A percentile compares a stretch with the other conserved stretches of the same genome.
phyloP scores from a whole-genome alignment of 306 rosid genomes.

The Trichosanthes cucumerina region DNA sequence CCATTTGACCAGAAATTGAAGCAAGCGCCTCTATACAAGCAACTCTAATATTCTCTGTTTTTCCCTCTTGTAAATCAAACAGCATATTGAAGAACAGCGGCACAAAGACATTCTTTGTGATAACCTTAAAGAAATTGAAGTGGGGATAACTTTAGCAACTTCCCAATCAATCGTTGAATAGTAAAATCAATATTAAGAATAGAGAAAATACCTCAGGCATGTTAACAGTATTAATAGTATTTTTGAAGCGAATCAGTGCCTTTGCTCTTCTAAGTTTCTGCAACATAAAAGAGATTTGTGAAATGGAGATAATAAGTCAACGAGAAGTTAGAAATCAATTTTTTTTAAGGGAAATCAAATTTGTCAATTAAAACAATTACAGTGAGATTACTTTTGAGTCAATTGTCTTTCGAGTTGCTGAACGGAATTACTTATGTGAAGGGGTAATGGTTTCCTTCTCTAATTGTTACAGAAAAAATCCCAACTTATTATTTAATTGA shows the following conservation, averaged over 20 bases:
- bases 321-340: background rate
- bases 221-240: constrained; percentile 31
- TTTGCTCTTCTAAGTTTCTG: constrained; percentile 81
- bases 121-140: constrained; percentile 37
- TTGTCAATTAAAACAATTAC: background rate
- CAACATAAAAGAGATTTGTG: constrained; percentile 17
- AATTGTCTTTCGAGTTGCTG: background rate
- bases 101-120: constrained; percentile 54
- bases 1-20: constrained; percentile 68
- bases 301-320: background rate
- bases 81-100: constrained; percentile 76
- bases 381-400: background rate
- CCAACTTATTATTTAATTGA: background rate
- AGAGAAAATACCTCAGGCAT: constrained; percentile 54
- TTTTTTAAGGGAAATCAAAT: background rate
- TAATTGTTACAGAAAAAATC: background rate
- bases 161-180: constrained; percentile 2
- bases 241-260: constrained; percentile 62
- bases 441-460: background rate
- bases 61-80: constrained; percentile 57
- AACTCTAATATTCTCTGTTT: constrained; percentile 61
- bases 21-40: constrained; percentile 83
- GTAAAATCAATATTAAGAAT: background rate
- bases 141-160: constrained; percentile 15
- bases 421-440: background rate